Percentiles rank a stretch among this genome's conserved stretches.
Conservation (phyloP, 164 flowering plant species). For the Nymphaea colorata region DNA sequence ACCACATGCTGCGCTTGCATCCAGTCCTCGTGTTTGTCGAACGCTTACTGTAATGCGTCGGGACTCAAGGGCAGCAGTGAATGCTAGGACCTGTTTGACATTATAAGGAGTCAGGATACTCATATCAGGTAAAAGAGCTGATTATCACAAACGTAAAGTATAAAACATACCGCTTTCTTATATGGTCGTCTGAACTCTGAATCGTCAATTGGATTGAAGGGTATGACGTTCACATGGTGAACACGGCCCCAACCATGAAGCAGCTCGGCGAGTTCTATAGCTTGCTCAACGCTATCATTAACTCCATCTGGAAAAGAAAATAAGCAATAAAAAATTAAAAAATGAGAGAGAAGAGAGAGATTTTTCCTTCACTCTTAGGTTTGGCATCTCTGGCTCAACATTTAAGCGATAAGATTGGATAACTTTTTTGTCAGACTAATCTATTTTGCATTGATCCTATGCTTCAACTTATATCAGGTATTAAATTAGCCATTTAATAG, state of each 20-base stretch:
- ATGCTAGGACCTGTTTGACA: slow-evolving; percentile 53
- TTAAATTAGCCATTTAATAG: background rate
- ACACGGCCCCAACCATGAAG: slow-evolving; percentile 81
- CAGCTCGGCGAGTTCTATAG: slow-evolving; percentile 75
- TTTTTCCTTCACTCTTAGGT: no score
- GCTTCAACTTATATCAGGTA: no score
- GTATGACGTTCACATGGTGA: slow-evolving; percentile 88
- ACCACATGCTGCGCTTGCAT: slow-evolving; percentile 98
- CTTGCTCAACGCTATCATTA: slow-evolving; percentile 71
- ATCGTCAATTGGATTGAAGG: slow-evolving; percentile 87
- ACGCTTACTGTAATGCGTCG: slow-evolving; percentile 64
- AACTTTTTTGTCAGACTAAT: no score
- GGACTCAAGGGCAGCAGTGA: slow-evolving; percentile 71
- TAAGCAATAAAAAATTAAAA: background rate
- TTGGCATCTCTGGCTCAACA: no score
- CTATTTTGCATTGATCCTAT: no score
- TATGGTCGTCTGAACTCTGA: slow-evolving; percentile 77
- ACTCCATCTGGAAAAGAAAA: slow-evolving; percentile 61
- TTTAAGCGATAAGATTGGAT: no score
- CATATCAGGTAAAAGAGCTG: background rate
- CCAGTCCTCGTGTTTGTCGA: slow-evolving; percentile 89
- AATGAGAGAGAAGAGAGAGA: background rate
- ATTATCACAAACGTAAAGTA: no score
- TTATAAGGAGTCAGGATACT: background rate
- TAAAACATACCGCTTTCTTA: slow-evolving; percentile 45